A percentile compares a stretch with the other conserved stretches of the same genome.
Evolutionary conservation across 345 rosid genomes (phyloP).

Genomic region (Iberis pinnata): DNA sequence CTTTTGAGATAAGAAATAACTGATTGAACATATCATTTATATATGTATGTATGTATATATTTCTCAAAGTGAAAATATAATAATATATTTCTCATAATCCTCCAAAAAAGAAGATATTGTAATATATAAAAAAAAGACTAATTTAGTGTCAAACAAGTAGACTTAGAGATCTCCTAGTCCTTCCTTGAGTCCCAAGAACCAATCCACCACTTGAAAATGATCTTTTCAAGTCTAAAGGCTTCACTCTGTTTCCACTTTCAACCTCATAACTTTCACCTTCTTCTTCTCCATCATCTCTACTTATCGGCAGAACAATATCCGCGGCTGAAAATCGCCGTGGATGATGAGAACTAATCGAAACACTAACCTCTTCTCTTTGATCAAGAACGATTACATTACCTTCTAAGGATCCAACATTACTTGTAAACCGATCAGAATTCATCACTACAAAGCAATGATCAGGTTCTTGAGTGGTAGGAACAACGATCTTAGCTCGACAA

Average conservation of each 20-base stretch:
- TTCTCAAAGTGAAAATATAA: constrained; percentile 14
- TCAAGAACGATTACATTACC: constrained; percentile 33
- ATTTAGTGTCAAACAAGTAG: constrained; percentile 14
- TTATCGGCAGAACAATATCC: constrained; percentile 33
- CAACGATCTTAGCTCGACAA: constrained; percentile 61
- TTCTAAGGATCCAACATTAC: constrained; percentile 21
- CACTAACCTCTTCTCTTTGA: constrained; percentile 40
- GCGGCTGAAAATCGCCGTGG: constrained; percentile 39
- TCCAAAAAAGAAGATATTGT: neutral
- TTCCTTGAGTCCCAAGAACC: constrained; percentile 38
- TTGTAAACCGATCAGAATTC: constrained; percentile 29
- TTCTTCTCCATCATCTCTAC: constrained; percentile 27
- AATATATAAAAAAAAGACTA: neutral
- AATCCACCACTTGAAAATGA: constrained; percentile 59
- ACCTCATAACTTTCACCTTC: constrained; percentile 24
- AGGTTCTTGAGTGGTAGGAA: constrained; percentile 31
- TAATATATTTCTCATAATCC: constrained; percentile 3
- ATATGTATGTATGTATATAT: constrained; percentile 19
- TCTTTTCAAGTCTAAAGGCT: constrained; percentile 39
- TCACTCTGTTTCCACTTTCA: constrained; percentile 28
- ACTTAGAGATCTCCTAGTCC: constrained; percentile 11
- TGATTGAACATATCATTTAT: neutral
- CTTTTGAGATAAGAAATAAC: neutral
- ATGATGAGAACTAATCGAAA: constrained; percentile 42
- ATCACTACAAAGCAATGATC: constrained; percentile 20